Evolutionary conservation across 331 rosid genomes (phyloP).

Genomic region (Pyracantha coccinea): DNA sequence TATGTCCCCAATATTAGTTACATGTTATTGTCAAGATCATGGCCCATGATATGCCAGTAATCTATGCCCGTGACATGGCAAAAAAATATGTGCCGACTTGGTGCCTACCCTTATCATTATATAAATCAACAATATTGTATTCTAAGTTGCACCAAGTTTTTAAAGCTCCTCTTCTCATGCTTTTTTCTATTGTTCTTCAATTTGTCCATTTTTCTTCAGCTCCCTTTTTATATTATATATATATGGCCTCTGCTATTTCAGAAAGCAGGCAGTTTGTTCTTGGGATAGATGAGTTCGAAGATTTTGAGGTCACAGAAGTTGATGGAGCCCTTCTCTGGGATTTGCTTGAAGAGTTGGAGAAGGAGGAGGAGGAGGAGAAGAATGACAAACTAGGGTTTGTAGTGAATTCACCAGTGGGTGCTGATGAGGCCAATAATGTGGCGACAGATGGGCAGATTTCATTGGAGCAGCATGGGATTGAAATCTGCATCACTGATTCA

Average conservation of each 20-base stretch:
- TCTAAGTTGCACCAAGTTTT: neutral
- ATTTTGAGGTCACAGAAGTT: constrained; percentile 47
- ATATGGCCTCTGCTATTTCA: constrained; percentile 29
- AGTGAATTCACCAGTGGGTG: constrained; percentile 5
- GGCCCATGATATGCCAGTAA: constrained; percentile 2
- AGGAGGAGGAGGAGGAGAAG: constrained; percentile 6
- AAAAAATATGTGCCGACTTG: neutral
- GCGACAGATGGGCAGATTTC: neutral
- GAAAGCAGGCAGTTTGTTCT: constrained; percentile 11
- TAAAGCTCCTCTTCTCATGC: neutral
- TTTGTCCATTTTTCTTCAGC: neutral
- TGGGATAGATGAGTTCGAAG: constrained; percentile 29
- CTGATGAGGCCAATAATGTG: neutral
- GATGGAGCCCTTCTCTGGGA: constrained; percentile 53
- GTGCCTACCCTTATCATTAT: constrained; percentile 11
- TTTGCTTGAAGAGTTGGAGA: constrained; percentile 40
- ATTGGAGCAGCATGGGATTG: constrained; percentile 12
- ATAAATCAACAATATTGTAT: neutral
- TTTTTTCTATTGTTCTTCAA: neutral
- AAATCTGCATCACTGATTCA: constrained; percentile 16
- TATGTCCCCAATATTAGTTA: constrained; percentile 33
- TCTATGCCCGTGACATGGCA: constrained; percentile 10
- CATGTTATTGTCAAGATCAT: constrained; percentile 30
- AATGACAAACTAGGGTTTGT: neutral
- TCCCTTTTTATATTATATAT: neutral